Evolutionary conservation across 495 filamentous ascomycete genomes (phyloP).

Genomic region (Pyrenopolyporus hunteri): DNA sequence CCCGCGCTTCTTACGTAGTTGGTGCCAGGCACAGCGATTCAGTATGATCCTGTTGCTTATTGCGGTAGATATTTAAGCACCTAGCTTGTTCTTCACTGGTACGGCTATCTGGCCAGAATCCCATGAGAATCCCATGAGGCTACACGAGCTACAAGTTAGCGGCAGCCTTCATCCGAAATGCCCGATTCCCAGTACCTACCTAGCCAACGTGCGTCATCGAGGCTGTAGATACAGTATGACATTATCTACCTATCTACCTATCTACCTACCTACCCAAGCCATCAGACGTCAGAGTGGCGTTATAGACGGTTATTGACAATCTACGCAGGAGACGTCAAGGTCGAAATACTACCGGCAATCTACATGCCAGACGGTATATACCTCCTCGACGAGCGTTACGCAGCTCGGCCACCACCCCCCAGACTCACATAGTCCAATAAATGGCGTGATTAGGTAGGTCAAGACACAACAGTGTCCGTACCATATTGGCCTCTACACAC

Average conservation of each 20-base stretch:
- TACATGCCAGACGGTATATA: background rate
- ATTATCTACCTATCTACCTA: background rate
- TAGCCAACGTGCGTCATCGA: conserved; percentile 21
- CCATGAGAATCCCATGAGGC: conserved; percentile 9
- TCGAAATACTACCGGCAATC: conserved; percentile 19
- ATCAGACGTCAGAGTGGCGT: background rate
- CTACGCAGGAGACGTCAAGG: conserved; percentile 11
- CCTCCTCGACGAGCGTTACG: too few relatives aligned
- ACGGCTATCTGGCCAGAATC: conserved; percentile 12
- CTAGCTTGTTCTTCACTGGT: background rate
- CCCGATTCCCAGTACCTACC: background rate
- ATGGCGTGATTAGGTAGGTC: background rate
- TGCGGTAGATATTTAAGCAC: background rate
- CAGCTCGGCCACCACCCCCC: background rate
- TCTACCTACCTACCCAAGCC: background rate
- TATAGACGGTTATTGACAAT: background rate
- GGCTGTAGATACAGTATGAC: background rate
- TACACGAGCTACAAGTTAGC: background rate
- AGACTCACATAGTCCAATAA: background rate
- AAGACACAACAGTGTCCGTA: conserved; percentile 6
- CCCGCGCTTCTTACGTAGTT: conserved; percentile 14
- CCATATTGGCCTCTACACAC: conserved; percentile 3
- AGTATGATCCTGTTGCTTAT: background rate
- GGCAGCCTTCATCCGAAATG: conserved; percentile 5
- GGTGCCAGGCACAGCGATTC: background rate